A percentile compares a stretch with the other conserved stretches of the same genome.
These are phyloP conservation scores for Rubia peregrina DNA, from an alignment of 305 asterid genomes.

Conservation along the genomic window DNA sequence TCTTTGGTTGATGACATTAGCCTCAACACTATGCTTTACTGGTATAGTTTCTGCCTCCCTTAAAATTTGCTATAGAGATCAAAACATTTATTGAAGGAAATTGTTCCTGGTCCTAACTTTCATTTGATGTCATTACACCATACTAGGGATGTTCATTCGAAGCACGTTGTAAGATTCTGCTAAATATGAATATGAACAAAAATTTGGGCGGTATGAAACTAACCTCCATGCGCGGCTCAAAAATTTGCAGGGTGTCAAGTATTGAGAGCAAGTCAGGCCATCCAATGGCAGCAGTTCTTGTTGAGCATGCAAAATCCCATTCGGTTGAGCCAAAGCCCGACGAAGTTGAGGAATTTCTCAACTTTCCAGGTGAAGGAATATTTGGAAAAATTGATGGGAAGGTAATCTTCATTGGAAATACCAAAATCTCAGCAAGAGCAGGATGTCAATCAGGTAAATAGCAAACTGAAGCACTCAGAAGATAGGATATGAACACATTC, in stretches of 20 bases:
- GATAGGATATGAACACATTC: neutral
- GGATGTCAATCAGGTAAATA: conserved; percentile 54
- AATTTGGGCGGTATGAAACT: neutral
- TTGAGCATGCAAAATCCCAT: conserved; percentile 43
- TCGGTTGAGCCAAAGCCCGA: conserved; percentile 61
- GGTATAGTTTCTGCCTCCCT: conserved; percentile 31
- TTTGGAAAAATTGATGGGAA: conserved; percentile 53
- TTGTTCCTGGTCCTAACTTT: no score
- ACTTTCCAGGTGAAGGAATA: conserved; percentile 88
- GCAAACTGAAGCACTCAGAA: neutral
- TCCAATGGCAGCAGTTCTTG: conserved; percentile 78
- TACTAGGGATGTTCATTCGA: neutral
- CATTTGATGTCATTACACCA: neutral
- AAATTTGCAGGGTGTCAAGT: conserved; percentile 61
- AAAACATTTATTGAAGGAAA: no score
- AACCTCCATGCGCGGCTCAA: neutral
- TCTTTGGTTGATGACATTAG: conserved; percentile 38
- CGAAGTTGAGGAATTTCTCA: conserved; percentile 46
- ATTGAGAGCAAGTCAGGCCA: conserved; percentile 81
- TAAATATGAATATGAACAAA: neutral
- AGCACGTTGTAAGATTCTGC: neutral
- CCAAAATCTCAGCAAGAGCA: conserved; percentile 52
- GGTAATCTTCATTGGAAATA: conserved; percentile 56
- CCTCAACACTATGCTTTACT: conserved; percentile 41
- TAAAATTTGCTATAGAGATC: neutral